Percentiles rank a stretch among this genome's conserved stretches.
Evolutionary conservation across 495 filamentous ascomycete species (phyloP).

Genomic region (Penicillium canescens): DNA sequence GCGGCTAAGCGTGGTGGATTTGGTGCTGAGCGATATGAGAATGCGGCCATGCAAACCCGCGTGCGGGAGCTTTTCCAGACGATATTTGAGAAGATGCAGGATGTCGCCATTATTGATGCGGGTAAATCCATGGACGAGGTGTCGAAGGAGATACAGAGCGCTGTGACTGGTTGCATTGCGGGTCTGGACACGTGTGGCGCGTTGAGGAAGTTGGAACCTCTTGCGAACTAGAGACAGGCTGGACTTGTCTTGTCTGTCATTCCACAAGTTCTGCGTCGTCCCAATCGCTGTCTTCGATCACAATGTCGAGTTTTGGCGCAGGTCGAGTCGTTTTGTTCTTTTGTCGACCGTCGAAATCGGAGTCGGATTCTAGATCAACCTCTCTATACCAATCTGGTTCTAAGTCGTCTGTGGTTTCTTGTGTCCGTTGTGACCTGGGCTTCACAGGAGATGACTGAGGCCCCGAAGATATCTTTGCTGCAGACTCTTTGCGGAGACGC

Average conservation of each 20-base stretch:
- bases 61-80: slow-evolving; percentile 72
- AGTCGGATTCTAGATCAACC: slow-evolving; percentile 37
- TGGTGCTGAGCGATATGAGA: slow-evolving; percentile 88
- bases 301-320: slow-evolving; percentile 32
- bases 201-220: slow-evolving; percentile 42
- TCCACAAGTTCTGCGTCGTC: slow-evolving; percentile 52
- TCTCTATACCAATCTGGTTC: slow-evolving; percentile 38
- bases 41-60: slow-evolving; percentile 73
- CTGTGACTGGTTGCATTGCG: slow-evolving; percentile 50
- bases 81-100: slow-evolving; percentile 39
- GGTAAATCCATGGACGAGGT: slow-evolving; percentile 54
- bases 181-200: slow-evolving; percentile 35
- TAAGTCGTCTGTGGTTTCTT: slow-evolving; percentile 29
- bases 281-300: slow-evolving; percentile 66
- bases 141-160: slow-evolving; percentile 58
- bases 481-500: slow-evolving; percentile 19
- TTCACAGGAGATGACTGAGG: background rate
- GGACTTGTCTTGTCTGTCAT: slow-evolving; percentile 24
- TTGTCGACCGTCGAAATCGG: slow-evolving; percentile 17
- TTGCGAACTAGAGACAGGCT: slow-evolving; percentile 27
- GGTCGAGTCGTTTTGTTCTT: slow-evolving; percentile 13
- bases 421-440: background rate
- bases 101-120: slow-evolving; percentile 51
- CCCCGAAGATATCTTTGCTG: background rate
- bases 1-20: slow-evolving; percentile 78